Base-by-base conservation (phyloP, 352 stramenopile genomes). In the Globisporangium heterothallicum region DNA sequence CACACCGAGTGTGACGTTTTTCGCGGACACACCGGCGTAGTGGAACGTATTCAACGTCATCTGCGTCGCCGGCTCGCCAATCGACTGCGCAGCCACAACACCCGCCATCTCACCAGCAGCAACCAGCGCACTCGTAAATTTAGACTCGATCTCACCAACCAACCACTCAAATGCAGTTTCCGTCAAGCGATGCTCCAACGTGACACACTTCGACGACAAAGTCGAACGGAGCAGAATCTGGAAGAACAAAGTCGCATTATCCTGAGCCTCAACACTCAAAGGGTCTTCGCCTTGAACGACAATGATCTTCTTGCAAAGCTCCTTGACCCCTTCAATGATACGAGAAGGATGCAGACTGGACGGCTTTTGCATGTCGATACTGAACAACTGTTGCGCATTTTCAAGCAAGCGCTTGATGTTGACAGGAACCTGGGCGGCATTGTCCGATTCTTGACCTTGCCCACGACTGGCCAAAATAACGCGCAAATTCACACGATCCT, bases 1-100 rank as follows among this genome's bases (percentile, higher is more conserved):
- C 40, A 99, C 97, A 84, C 97, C 97, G 26, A 99, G 88, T 32
- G 97, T 99, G 16, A 99, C 97, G 84, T 99, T 99, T 75, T 99
- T 99, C 18, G 96, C 96, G 41, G 90, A 98, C 58, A 99, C 96
- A 90, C 97, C 86, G 61, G 97, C 96, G 67, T 98, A 99, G 74
- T 99, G 97, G 78, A 99, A 99, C 43, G 97, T 99, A 78, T 99
- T 99, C 49, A 99, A 78, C 14, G 97, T 99, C 97, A 99, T 99
- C 77, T 99, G 97, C 32, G 97, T 99, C 46, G 97, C 96, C 19
- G 97, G 97, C 64, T 99, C 97, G 59, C 97, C 97, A 71, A 99
- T 99, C 43, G 92, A 99, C 65, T 99, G 97, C 4, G 97, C 97
- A 13, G 97, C 97, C 43, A 99, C 84, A 27, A 99, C 97, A 70